These are phyloP conservation scores for Alternaria infectoria DNA, from an alignment of 2,329 filamentous ascomycete species.

Conservation along the genomic window DNA sequence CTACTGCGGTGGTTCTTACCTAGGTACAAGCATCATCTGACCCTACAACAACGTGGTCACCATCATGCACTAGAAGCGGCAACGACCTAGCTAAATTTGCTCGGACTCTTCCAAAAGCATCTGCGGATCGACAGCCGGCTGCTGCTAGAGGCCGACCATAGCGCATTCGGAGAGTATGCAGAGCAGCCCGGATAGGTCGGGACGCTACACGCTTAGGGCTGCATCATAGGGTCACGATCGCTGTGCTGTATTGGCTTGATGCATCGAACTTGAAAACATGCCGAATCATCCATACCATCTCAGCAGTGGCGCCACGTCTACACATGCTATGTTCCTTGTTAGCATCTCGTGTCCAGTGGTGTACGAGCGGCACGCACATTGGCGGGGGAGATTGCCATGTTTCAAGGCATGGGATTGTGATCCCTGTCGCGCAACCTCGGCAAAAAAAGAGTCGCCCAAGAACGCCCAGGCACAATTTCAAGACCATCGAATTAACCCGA, in stretches of 20 bases:
- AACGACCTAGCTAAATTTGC: background rate
- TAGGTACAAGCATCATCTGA: background rate
- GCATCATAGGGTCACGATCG: background rate
- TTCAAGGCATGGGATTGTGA: background rate
- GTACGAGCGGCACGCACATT: background rate
- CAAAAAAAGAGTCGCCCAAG: background rate
- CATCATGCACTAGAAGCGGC: background rate
- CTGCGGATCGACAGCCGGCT: background rate
- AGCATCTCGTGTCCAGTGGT: background rate
- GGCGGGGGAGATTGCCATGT: background rate
- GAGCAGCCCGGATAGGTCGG: slow-evolving; percentile 3
- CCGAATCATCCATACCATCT: background rate
- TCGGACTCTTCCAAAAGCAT: background rate
- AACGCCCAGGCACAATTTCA: slow-evolving; percentile 5
- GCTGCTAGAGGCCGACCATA: background rate
- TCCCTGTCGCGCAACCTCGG: slow-evolving; percentile 1
- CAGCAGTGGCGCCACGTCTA: background rate
- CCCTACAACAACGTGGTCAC: background rate
- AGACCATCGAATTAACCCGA: background rate
- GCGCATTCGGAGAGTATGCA: background rate
- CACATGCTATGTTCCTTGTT: background rate
- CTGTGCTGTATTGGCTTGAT: background rate
- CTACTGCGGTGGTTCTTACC: background rate
- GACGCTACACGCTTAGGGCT: slow-evolving; percentile 1
- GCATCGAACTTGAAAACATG: background rate